Conservation (phyloP, 2,329 filamentous ascomycete genomes). For the Neonectria sp. region DNA sequence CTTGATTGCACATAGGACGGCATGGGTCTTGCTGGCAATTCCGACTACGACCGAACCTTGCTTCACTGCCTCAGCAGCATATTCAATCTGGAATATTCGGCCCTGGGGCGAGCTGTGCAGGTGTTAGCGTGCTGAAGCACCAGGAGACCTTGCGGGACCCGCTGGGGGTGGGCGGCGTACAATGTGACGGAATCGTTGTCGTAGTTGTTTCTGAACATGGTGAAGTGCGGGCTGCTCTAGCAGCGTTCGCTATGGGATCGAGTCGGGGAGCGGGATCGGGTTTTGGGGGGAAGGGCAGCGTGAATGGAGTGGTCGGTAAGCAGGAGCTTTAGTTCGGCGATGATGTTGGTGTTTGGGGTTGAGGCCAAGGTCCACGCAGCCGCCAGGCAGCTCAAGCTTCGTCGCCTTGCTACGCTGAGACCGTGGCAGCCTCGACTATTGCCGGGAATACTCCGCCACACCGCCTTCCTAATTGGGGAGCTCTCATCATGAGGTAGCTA, state of each 20-base stretch:
- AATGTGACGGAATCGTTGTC: slow-evolving; percentile 99
- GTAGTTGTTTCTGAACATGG: slow-evolving; percentile 99
- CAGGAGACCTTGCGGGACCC: slow-evolving; percentile 36
- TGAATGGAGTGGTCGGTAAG: slow-evolving; percentile 33
- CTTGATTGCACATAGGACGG: slow-evolving; percentile 96
- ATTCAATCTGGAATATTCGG: slow-evolving; percentile 99
- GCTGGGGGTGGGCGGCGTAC: slow-evolving; percentile 68
- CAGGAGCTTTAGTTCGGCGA: slow-evolving; percentile 34
- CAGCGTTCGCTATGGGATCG: slow-evolving; percentile 36
- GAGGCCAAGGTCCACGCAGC: slow-evolving; percentile 40
- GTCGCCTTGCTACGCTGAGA: slow-evolving; percentile 48
- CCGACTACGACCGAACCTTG: slow-evolving; percentile 98
- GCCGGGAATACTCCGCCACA: slow-evolving; percentile 45
- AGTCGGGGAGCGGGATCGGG: slow-evolving; percentile 23
- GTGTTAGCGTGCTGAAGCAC: slow-evolving; percentile 46
- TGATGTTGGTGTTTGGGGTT: slow-evolving; percentile 41
- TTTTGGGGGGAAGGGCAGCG: slow-evolving; percentile 21
- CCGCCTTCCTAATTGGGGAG: slow-evolving; percentile 41
- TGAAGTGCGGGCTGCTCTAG: slow-evolving; percentile 39
- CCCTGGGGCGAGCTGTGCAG: slow-evolving; percentile 91
- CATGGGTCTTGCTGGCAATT: slow-evolving; percentile 97
- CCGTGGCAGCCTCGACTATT: slow-evolving; percentile 25
- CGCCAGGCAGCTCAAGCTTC: slow-evolving; percentile 57
- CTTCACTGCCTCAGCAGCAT: slow-evolving; percentile 98
- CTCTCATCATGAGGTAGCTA: slow-evolving; percentile 30